These are phyloP conservation scores for Basidioascus undulatus DNA, from an alignment of 768 basidiomycete genomes.

Conservation along the genomic window DNA sequence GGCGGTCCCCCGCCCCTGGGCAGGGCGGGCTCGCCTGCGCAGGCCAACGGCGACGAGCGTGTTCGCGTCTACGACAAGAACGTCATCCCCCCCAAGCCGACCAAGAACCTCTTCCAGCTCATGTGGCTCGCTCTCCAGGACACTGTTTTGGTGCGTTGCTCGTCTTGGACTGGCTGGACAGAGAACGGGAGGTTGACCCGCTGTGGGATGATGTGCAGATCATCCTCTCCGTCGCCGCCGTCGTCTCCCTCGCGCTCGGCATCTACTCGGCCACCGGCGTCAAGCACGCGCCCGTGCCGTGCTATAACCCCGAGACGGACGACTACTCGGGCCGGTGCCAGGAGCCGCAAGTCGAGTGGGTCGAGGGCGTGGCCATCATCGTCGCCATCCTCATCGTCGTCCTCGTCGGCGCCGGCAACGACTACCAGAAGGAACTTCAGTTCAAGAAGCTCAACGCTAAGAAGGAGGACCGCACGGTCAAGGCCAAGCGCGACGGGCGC, in stretches of 20 bases:
- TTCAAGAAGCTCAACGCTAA: constrained; percentile 78
- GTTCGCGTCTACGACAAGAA: constrained; percentile 50
- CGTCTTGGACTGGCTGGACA: too few relatives aligned
- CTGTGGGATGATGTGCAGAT: constrained; percentile 27
- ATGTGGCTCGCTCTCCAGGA: constrained; percentile 78
- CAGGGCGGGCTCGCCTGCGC: too few relatives aligned
- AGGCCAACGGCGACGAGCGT: constrained; percentile 36
- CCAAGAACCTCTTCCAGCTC: constrained; percentile 42
- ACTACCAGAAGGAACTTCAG: constrained; percentile 96
- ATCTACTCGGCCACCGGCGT: constrained; percentile 81
- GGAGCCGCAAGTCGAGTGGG: constrained; percentile 79
- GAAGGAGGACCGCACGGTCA: constrained; percentile 79
- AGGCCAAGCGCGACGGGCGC: constrained; percentile 46
- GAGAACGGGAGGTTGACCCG: too few relatives aligned
- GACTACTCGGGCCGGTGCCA: constrained; percentile 12
- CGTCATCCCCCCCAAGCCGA: constrained; percentile 39
- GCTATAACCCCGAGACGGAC: constrained; percentile 5
- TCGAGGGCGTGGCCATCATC: constrained; percentile 43
- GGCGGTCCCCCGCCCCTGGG: not conserved
- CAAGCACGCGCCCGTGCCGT: constrained; percentile 27
- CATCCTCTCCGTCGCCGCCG: constrained; percentile 70
- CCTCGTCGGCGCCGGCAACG: constrained; percentile 78
- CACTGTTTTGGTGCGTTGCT: constrained; percentile 49
- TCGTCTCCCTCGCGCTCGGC: constrained; percentile 77
- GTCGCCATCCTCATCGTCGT: constrained; percentile 28